Conservation (phyloP, 23 red algal genomes). For the Agarophyton chilense region DNA sequence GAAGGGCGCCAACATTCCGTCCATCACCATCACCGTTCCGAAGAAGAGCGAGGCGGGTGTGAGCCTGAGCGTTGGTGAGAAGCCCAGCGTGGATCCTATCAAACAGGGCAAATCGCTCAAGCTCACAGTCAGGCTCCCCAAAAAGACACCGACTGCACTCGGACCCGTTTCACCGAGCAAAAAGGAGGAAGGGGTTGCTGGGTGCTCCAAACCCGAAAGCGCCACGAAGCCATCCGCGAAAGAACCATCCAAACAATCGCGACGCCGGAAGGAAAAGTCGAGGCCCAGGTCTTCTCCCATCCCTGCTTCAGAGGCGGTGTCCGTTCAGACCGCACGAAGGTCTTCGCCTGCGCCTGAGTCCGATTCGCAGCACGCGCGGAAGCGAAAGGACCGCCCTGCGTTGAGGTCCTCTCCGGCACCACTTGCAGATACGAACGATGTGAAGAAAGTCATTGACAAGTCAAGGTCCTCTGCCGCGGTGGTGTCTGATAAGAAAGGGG, state of each 20-base stretch:
- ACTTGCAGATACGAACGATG: too few species aligned
- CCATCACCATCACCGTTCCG: neutral
- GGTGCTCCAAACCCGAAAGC: neutral
- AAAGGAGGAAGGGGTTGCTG: neutral
- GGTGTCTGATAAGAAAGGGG: neutral
- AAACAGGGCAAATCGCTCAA: neutral
- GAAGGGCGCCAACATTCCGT: neutral
- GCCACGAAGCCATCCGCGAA: neutral
- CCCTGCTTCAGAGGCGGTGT: neutral
- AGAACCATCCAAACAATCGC: neutral
- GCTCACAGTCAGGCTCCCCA: neutral
- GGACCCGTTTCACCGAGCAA: neutral
- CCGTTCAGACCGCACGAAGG: neutral
- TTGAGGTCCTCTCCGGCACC: constrained; percentile 1
- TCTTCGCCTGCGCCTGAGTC: neutral
- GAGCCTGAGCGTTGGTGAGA: neutral
- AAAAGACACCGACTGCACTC: neutral
- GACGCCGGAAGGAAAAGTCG: neutral
- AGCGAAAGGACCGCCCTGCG: neutral
- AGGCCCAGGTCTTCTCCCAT: neutral
- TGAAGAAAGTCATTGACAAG: too few species aligned
- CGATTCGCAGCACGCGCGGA: neutral
- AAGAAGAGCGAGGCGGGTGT: neutral
- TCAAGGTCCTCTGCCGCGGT: too few species aligned
- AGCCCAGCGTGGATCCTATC: neutral